Conservation (phyloP, 805 yeast species). For the Starmerella potacharoeniae region DNA sequence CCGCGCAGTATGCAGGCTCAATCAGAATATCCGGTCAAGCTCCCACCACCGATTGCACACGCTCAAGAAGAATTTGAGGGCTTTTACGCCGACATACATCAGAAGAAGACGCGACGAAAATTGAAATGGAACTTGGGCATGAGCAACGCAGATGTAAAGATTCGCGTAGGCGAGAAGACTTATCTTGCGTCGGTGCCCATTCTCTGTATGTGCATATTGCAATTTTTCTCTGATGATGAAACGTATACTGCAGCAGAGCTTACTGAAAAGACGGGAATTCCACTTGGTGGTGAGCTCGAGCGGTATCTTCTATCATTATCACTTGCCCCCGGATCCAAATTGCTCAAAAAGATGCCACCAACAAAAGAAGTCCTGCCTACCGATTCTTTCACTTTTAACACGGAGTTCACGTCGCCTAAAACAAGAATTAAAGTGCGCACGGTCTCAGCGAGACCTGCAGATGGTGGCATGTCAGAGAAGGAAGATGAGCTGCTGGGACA, state of each 20-base stretch:
- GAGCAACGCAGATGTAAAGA: conserved; percentile 71
- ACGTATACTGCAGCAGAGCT: conserved; percentile 52
- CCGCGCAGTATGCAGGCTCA: conserved; percentile 36
- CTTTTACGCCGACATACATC: conserved; percentile 33
- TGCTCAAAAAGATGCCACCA: conserved; percentile 57
- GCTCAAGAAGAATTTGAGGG: conserved; percentile 39
- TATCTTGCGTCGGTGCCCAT: conserved; percentile 76
- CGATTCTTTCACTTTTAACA: conserved; percentile 55
- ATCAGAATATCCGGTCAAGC: conserved; percentile 10
- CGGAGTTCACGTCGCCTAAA: conserved; percentile 35
- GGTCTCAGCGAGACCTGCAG: conserved; percentile 33
- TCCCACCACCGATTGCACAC: conserved; percentile 36
- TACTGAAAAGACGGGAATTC: conserved; percentile 53
- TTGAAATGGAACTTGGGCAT: conserved; percentile 71
- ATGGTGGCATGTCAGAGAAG: conserved; percentile 36
- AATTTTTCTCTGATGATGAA: conserved; percentile 52
- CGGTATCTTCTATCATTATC: conserved; percentile 76
- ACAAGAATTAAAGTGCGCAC: conserved; percentile 41
- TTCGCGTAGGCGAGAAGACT: conserved; percentile 52
- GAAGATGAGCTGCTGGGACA: conserved; percentile 41
- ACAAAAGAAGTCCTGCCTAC: conserved; percentile 25
- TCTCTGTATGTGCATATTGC: conserved; percentile 64
- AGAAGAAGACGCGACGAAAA: conserved; percentile 29
- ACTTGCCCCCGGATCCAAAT: conserved; percentile 67
- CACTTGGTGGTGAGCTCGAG: conserved; percentile 50